Evolutionary conservation across 169 alveolate genomes (phyloP).

Genomic region (Plasmodium berghei): DNA sequence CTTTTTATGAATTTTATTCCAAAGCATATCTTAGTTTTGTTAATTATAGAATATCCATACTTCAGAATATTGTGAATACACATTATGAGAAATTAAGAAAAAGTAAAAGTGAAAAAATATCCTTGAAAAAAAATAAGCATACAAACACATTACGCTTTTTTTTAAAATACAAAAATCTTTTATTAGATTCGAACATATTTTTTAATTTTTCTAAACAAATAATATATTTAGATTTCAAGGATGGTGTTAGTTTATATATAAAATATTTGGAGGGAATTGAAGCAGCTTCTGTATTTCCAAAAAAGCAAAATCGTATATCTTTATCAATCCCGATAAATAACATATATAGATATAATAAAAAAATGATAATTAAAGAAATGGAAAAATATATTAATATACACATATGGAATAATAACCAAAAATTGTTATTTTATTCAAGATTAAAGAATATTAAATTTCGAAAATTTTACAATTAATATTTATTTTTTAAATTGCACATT

Average conservation of each 20-base stretch:
- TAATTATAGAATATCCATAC: constrained; percentile 41
- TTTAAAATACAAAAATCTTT: constrained; percentile 12
- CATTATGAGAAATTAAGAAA: constrained; percentile 1
- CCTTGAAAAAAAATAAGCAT: constrained; percentile 3
- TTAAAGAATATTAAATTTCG: constrained; percentile 43
- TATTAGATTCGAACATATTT: constrained; percentile 26
- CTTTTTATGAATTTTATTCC: constrained; percentile 69
- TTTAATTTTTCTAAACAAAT: constrained; percentile 31
- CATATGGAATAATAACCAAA: constrained; percentile 38
- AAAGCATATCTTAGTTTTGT: constrained; percentile 68
- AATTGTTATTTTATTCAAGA: constrained; percentile 19
- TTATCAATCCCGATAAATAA: neutral
- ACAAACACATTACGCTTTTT: constrained; percentile 18
- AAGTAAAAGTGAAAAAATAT: constrained; percentile 7
- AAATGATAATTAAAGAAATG: constrained; percentile 29
- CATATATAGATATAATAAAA: neutral
- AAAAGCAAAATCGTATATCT: neutral
- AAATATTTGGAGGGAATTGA: constrained; percentile 19
- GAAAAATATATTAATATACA: constrained; percentile 37
- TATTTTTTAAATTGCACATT: neutral
- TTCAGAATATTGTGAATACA: constrained; percentile 23
- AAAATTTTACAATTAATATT: constrained; percentile 48
- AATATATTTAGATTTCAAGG: constrained; percentile 31
- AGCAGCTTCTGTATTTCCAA: neutral
- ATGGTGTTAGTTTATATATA: constrained; percentile 41